Evolutionary conservation across 169 alveolate genomes (phyloP).

Genomic region (Plasmodium blacklocki): DNA sequence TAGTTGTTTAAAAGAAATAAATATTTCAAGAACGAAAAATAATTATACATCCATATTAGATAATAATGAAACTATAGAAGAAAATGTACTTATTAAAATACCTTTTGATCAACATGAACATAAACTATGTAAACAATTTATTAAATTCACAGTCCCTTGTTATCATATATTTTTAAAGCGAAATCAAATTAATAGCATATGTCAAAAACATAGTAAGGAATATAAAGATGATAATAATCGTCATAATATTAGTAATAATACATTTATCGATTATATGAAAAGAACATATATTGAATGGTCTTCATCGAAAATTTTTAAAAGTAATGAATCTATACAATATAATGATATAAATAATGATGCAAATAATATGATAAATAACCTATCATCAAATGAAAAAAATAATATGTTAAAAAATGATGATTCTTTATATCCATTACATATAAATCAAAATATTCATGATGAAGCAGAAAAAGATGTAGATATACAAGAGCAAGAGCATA

Average conservation of each 20-base stretch:
- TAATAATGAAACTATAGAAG: slow-evolving; percentile 40
- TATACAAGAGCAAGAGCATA: neutral
- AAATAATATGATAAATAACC: too few relatives aligned
- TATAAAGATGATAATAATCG: neutral
- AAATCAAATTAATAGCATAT: slow-evolving; percentile 1
- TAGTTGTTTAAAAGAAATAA: slow-evolving; percentile 55
- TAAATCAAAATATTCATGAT: neutral
- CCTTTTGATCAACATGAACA: slow-evolving; percentile 23
- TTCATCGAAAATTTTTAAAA: too few relatives aligned
- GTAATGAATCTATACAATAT: too few relatives aligned
- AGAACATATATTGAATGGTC: too few relatives aligned
- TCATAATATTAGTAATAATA: too few relatives aligned
- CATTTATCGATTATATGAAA: too few relatives aligned
- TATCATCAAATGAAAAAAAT: neutral
- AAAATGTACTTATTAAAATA: slow-evolving; percentile 8
- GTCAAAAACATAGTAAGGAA: neutral
- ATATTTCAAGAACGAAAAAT: slow-evolving; percentile 35
- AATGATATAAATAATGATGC: too few relatives aligned
- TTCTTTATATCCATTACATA: too few relatives aligned
- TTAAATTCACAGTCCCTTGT: slow-evolving; percentile 63
- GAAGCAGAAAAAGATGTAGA: neutral
- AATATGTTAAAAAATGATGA: too few relatives aligned
- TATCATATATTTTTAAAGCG: slow-evolving; percentile 23
- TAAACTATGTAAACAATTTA: slow-evolving; percentile 13
- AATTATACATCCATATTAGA: slow-evolving; percentile 76